Evolutionary conservation across 805 yeast species (phyloP), one percentile per base, ranked within the genome.

Genomic region (Candida ortonii): DNA sequence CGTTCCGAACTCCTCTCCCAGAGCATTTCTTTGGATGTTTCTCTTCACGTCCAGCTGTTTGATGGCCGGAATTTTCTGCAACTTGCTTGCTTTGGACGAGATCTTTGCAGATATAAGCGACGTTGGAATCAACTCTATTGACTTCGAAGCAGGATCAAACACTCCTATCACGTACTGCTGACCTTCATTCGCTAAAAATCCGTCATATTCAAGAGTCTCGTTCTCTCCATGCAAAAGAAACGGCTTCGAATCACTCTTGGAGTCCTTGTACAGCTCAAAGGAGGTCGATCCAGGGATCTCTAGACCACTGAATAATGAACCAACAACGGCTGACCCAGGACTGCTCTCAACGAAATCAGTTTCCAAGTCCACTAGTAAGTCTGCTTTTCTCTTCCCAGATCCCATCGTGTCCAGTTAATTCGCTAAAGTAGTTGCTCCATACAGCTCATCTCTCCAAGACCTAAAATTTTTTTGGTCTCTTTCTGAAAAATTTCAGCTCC

Each of bases 1-100:
- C 38, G 98, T 90, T 71, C 98, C 98, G 51, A 93, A 93, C 3
- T 93, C 94, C 62, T 87, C 90, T 54, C 98, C 98, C 54, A 93
- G 71, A 2, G 86, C 83, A 37, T 76, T 84, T 58, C 97, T 76
- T 62, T 85, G 86, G 12, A 69, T 65, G 39, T 72, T 65, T 49
- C 71, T 62, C 42, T 66, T 62, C 23, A 65, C 63, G 21, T 73
- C 74, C 7, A 65, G 61, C 56, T 76, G 83, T 61, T 73, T 77
- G 37, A 85, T 69, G 24, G 33, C 40, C 15, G 93, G 93, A 6
- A 86, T 84, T 28, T 65, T 65, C 42, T 68, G 68, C 28, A 62
- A 62, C 49, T 79, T 73, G 47, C 71, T 73, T 3, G 77, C 65
- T 53, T 77, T 76, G 12, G 93, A 75, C 1, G 79, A 69, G 25